Evolutionary conservation across 805 yeast genomes (phyloP).

Genomic region (Ogataea kodamae): DNA sequence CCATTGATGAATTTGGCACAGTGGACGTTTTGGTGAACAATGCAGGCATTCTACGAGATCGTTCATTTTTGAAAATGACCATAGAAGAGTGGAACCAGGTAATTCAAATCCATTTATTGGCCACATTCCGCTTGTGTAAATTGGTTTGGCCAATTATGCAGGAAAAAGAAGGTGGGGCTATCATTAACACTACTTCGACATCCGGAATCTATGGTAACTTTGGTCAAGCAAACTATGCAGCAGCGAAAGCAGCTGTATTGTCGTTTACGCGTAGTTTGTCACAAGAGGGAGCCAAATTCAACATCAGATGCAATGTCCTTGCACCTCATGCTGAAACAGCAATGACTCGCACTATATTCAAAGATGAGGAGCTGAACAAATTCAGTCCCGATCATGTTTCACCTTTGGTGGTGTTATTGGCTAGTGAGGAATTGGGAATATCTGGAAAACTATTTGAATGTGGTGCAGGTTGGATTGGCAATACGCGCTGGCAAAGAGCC

Average conservation of each 20-base stretch:
- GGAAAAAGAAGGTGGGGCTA: slow-evolving; percentile 74
- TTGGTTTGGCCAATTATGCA: slow-evolving; percentile 90
- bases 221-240: slow-evolving; percentile 94
- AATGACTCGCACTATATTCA: slow-evolving; percentile 88
- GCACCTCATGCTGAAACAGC: slow-evolving; percentile 99
- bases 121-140: slow-evolving; percentile 76
- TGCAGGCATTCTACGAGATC: slow-evolving; percentile 93
- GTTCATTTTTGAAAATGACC: slow-evolving; percentile 79
- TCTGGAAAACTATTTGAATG: slow-evolving; percentile 85
- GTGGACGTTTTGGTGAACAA: slow-evolving; percentile 86
- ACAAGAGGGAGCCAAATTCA: slow-evolving; percentile 78
- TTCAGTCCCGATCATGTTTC: slow-evolving; percentile 88
- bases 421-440: slow-evolving; percentile 65
- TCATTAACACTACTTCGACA: slow-evolving; percentile 88
- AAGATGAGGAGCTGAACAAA: slow-evolving; percentile 73
- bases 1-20: slow-evolving; percentile 71
- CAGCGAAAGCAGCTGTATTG: slow-evolving; percentile 86
- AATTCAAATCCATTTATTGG: slow-evolving; percentile 74
- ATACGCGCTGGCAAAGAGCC: slow-evolving; percentile 92
- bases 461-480: slow-evolving; percentile 96
- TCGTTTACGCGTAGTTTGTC: slow-evolving; percentile 87
- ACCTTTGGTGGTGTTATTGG: slow-evolving; percentile 76
- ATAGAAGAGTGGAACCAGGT: slow-evolving; percentile 82
- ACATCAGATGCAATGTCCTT: slow-evolving; percentile 73
- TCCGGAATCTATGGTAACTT: slow-evolving; percentile 97